These are phyloP conservation scores for Polysphondylium violaceum DNA, from an alignment of 78 protist genomes.

Conservation along the genomic window DNA sequence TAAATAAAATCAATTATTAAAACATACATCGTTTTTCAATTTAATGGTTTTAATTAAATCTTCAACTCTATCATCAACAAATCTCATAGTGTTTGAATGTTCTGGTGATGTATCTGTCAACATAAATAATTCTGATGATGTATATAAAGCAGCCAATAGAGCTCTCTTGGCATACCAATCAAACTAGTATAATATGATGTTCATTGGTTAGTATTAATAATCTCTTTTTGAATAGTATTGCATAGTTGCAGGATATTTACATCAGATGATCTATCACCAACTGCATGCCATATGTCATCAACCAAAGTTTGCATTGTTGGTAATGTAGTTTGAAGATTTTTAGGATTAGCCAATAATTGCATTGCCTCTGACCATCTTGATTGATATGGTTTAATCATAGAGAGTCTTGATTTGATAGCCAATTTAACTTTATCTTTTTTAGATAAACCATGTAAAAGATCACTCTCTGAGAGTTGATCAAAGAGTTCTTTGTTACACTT, in stretches of 20 bases:
- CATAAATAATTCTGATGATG: conserved; percentile 67
- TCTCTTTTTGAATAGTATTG: neutral
- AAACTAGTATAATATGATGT: conserved; percentile 19
- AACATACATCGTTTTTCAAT: conserved; percentile 58
- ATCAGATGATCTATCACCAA: conserved; percentile 76
- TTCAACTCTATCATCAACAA: conserved; percentile 76
- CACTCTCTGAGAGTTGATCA: conserved; percentile 15
- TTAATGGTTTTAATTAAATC: conserved; percentile 27
- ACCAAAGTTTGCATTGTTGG: conserved; percentile 56
- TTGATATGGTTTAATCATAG: conserved; percentile 49
- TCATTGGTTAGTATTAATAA: too few relatives aligned
- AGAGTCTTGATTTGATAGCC: conserved; percentile 22
- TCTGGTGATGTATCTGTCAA: conserved; percentile 56
- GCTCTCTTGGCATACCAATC: conserved; percentile 74
- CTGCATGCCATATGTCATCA: conserved; percentile 59
- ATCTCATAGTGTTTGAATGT: conserved; percentile 44
- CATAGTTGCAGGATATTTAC: conserved; percentile 9
- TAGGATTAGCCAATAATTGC: conserved; percentile 71
- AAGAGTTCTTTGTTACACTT: conserved; percentile 28
- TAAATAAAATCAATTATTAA: neutral
- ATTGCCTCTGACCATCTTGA: conserved; percentile 61
- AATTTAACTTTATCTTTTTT: conserved; percentile 34
- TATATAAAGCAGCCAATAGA: conserved; percentile 44
- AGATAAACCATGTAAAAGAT: neutral
- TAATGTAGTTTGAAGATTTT: neutral